Base-by-base conservation (phyloP, 2,329 filamentous ascomycete genomes). In the Colletotrichum sp. region DNA sequence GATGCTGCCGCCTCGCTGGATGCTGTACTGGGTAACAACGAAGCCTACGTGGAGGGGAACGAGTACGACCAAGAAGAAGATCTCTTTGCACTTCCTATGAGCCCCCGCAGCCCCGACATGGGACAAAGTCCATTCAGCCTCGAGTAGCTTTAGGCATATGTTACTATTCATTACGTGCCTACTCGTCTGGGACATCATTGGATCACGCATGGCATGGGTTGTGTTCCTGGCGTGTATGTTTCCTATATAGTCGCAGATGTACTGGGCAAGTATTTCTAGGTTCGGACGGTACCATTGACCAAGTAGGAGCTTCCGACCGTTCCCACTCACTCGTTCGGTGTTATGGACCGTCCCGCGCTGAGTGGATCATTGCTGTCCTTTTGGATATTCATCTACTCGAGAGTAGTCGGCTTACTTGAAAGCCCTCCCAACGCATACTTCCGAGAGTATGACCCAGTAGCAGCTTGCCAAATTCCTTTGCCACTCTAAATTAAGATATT, bases 61-160 rank as follows among this genome's bases (percentile, higher is more conserved):
- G 83, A 85, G 76, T 83, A 86, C 74, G 91, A 93, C 55, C 90
- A 90, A 1, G 94, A 95, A 79, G 95, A 98, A 75, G 96, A 95
- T 55, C 88, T 98, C 4, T 98, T 98, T 82, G 96, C 95, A 1
- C 90, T 98, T 68, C 95, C 95, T 2, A 92, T 98, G 86, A 96
- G 95, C 81, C 96, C 96, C 2, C 89, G 96, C 67, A 96, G 95
- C 80, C 96, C 96, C 0, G 95, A 98, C 79, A 95, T 97, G 88
- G 92, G 93, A 69, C 95, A 93, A 80, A 96, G 95, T 81, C 96
- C 95, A 0, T 98, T 98, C 81, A 92, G 90, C 79, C 85, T 91
- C 30, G 30, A 32, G 15, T 75, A 57, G n/a, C 12, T 67, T 24
- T 39, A 18, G 36, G 36, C 36, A 39, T 39, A 39, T 39, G 16